Evolutionary conservation across 192 early-diverging fungal species (phyloP), one percentile per base, ranked within the genome.

Genomic region (Podila clonocystis): DNA sequence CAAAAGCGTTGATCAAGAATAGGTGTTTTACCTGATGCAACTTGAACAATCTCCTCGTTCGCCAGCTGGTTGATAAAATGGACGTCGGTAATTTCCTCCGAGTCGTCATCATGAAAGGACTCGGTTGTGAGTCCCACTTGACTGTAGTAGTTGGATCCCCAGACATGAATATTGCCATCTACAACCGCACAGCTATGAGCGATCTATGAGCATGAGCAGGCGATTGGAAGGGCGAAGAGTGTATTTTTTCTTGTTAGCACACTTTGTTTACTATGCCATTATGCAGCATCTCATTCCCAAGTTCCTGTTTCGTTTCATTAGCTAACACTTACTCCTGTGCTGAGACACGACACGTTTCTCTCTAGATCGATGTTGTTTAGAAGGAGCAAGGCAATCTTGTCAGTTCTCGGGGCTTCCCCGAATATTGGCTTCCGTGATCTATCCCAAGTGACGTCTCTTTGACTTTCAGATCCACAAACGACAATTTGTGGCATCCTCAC

Each of bases 41-140:
- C 67, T 26, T 80, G 77, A 8, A 73, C 61, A 34, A 80, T 80
- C 60, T 73, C 77, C 30, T 80, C 77, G 24, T 80, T 62, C 6
- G 66, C 77, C 34, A 80, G 36, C 49, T 80, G 77, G n/a, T 64
- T 80, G 22, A 80, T 67, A 65, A 80, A 80, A 31, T 80, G 77
- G 9, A 73, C 77, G 57, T 73, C 77, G 33, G 67, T 72, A 17
- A 80, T 58, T 26, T 80, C 77, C 29, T 80, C 77, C 61, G 77
- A 73, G 58, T 80, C 77, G 28, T 80, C 77, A 31, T 80, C 77
- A 57, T 80, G 70, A 65, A 69, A 80, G 45, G 77, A 80, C 24
- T 80, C 77, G 58, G 77, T 80, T 29, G 77, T 80, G 22, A 80
- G 58, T 29, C 77, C 77, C n/a, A 80, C 77, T 67, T 80, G 77